Percentiles rank a stretch among this genome's conserved stretches.
Conservation (phyloP, 2,329 filamentous ascomycete genomes). For the Purpureocillium takamizusanense region DNA sequence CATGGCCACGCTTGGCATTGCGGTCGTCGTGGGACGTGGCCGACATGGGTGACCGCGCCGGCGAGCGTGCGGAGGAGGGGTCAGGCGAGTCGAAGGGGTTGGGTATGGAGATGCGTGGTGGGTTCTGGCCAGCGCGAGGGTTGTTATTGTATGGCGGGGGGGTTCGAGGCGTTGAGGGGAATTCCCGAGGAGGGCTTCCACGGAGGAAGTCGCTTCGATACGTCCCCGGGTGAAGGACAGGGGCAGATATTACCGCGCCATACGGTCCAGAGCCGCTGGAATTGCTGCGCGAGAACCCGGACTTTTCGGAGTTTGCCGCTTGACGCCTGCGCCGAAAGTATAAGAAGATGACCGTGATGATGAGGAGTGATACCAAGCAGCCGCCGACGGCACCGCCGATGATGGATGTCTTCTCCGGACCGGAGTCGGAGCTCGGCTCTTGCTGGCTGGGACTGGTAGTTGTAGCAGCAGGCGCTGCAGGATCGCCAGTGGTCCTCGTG, state of each 20-base stretch:
- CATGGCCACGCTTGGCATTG: conserved; percentile 15
- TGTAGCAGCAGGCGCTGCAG: neutral
- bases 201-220: conserved; percentile 46
- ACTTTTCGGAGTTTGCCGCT: conserved; percentile 8
- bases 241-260: conserved; percentile 45
- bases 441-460: conserved; percentile 6
- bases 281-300: conserved; percentile 9
- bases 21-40: conserved; percentile 15
- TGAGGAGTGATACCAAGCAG: conserved; percentile 29
- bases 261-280: conserved; percentile 11
- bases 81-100: conserved; percentile 26
- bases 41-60: conserved; percentile 10
- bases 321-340: conserved; percentile 23
- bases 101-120: conserved; percentile 22
- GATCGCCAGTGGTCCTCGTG: too few species aligned
- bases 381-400: conserved; percentile 40
- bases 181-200: conserved; percentile 21
- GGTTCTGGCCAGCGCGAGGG: conserved; percentile 3
- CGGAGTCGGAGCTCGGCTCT: conserved; percentile 6
- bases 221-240: conserved; percentile 35
- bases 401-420: conserved; percentile 26
- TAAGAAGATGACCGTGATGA: conserved; percentile 29
- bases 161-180: neutral
- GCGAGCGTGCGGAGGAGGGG: conserved; percentile 14
- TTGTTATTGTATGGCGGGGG: conserved; percentile 3